Base-by-base conservation (phyloP, 139 green algal genomes). In the Tetraselmis striata region DNA sequence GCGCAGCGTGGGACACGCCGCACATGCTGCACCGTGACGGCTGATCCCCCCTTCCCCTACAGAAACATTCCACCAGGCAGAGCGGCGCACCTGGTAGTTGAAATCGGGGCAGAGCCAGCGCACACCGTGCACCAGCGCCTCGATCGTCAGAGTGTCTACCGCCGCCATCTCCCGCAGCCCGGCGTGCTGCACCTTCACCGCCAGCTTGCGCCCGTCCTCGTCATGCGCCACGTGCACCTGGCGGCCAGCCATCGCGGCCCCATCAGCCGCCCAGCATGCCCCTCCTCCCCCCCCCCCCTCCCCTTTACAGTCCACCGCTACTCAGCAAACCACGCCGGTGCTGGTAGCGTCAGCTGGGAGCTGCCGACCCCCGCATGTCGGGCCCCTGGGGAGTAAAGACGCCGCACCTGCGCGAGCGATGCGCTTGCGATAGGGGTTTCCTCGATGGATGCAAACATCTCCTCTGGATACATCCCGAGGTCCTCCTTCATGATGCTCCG, bases 131-230 rank as follows among this genome's bases (percentile, higher is more conserved):
- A 97, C 95, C 78, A 98, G 83, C 0, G 90, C 80, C 31, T 91
- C 84, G 0, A 98, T 92, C 11, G 92, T 97, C 26, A 89, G 78
- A 1, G 95, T 92, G 89, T 98, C 95, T 5, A 94, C 92, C 1
- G 83, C 79, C 32, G 84, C 89, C 0, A 83, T 91, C 82, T 98
- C 93, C 0, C 87, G 82, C 87, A 98, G 85, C 30, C 93, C 92
- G 11, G 86, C 85, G 81, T 98, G 95, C 88, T 98, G 95, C 28
- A 97, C 90, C 86, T 97, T 97, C 1, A 97, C 93, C 1, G 94
- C 94, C 32, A 98, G 82, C 80, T 91, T 87, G 0, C 59, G 79
- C 1, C 95, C 95, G 26, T 94, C 85, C 76, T 93, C 87, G 30
- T 85, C 83, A 0, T 77, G 45, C 0, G 95, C 95, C 29, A 87